Evolutionary conservation across 495 filamentous ascomycete species (phyloP).

Genomic region (Chaetomium tenue): DNA sequence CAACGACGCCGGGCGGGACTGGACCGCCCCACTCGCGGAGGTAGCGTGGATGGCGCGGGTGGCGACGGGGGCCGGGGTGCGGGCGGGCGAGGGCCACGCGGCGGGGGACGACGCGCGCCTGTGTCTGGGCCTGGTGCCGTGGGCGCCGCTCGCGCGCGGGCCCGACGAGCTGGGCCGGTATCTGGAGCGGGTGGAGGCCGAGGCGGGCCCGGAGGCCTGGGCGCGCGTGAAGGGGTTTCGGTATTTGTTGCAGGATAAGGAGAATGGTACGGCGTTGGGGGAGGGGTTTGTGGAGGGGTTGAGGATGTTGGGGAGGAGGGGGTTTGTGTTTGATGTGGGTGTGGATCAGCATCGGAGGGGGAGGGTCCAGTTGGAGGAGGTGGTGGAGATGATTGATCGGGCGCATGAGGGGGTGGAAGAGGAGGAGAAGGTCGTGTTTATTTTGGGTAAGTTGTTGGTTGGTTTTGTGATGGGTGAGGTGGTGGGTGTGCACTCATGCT

Average conservation of each 20-base stretch:
- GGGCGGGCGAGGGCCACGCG: slow-evolving; percentile 59
- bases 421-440: slow-evolving; percentile 58
- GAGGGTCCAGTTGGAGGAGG: slow-evolving; percentile 66
- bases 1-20: slow-evolving; percentile 52
- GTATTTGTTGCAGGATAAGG: slow-evolving; percentile 78
- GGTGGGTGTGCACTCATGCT: background rate
- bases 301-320: slow-evolving; percentile 60
- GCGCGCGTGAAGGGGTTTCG: slow-evolving; percentile 63
- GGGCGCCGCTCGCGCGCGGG: slow-evolving; percentile 73
- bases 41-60: slow-evolving; percentile 65
- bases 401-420: slow-evolving; percentile 58
- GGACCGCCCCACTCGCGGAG: slow-evolving; percentile 63
- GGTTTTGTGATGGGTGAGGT: background rate
- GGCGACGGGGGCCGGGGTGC: slow-evolving; percentile 53
- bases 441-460: slow-evolving; percentile 60
- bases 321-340: slow-evolving; percentile 74
- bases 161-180: slow-evolving; percentile 50
- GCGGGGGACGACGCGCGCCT: slow-evolving; percentile 49
- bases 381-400: slow-evolving; percentile 66
- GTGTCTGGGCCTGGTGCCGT: slow-evolving; percentile 69
- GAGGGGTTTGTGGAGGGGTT: slow-evolving; percentile 66
- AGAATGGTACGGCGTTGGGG: slow-evolving; percentile 57
- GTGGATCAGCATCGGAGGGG: slow-evolving; percentile 71
- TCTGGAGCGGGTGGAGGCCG: slow-evolving; percentile 50
- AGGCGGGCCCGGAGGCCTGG: slow-evolving; percentile 47